A percentile compares a stretch with the other conserved stretches of the same genome.
These are phyloP conservation scores for Leptomonas pyrrhocoris DNA, from an alignment of 208 protist genomes.

Conservation along the genomic window DNA sequence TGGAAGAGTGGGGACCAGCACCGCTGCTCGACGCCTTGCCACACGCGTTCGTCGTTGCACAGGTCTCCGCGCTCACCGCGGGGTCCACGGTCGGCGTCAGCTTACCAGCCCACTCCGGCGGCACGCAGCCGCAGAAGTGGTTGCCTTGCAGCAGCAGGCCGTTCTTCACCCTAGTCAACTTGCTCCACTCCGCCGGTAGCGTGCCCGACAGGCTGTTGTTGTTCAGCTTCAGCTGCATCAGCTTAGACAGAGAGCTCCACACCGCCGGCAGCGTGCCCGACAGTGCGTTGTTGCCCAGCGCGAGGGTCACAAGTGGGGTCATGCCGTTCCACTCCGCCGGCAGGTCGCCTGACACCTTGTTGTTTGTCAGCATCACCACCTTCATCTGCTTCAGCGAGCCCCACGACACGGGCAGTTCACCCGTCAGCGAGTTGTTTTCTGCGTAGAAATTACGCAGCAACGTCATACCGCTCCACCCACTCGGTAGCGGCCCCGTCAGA, in stretches of 20 bases:
- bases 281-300: constrained; percentile 1
- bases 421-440: not conserved
- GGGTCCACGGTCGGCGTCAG: no score
- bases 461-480: not conserved
- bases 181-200: not conserved
- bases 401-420: not conserved
- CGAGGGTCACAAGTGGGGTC: not conserved
- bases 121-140: no score
- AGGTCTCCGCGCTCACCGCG: no score
- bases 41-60: no score
- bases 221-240: not conserved
- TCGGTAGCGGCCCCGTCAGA: not conserved
- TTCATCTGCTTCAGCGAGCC: not conserved
- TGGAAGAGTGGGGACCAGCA: no score
- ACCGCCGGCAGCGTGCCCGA: constrained; percentile 1
- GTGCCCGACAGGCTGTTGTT: not conserved
- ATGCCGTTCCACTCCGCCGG: not conserved
- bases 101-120: no score
- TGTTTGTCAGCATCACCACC: not conserved
- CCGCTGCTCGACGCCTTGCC: no score
- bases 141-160: no score
- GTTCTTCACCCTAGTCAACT: not conserved
- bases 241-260: not conserved
- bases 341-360: constrained; percentile 2
- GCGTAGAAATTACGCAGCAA: constrained; percentile 7